Evolutionary conservation across 148 eudicot genomes (phyloP).

Genomic region (Camellia lanceoleosa): DNA sequence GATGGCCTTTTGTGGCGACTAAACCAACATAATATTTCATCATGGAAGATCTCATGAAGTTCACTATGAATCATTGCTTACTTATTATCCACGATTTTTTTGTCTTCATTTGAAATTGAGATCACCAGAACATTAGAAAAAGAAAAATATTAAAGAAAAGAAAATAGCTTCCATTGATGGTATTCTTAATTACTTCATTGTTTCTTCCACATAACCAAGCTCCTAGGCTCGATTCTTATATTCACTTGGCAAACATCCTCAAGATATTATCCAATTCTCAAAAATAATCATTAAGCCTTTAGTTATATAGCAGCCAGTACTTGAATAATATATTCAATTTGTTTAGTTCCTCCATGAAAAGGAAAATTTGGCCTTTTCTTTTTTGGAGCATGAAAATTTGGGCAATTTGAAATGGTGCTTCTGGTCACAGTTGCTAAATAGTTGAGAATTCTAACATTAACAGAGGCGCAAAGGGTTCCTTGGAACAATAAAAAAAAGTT

Average conservation of each 20-base stretch:
- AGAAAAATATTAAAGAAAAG: too few relatives aligned
- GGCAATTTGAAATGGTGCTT: neutral
- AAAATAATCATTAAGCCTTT: neutral
- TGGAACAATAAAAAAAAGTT: neutral
- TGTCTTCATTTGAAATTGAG: neutral
- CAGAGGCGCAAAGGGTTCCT: neutral
- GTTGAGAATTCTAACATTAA: neutral
- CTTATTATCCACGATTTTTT: neutral
- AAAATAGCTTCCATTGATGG: neutral
- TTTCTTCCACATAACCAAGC: neutral
- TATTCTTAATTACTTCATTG: neutral
- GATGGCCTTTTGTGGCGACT: neutral
- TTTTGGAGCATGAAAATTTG: too few relatives aligned
- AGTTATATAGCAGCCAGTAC: neutral
- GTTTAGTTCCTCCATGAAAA: neutral
- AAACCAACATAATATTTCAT: neutral
- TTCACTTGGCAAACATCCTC: slow-evolving; percentile 5
- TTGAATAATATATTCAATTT: neutral
- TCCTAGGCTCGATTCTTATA: neutral
- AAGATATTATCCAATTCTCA: neutral
- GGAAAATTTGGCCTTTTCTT: neutral
- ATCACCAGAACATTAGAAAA: neutral
- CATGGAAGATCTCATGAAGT: neutral
- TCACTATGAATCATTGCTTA: neutral
- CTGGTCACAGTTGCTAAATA: neutral